These are phyloP conservation scores for Rhododendron ferrugineum DNA, from an alignment of 148 eudicot genomes.

Conservation along the genomic window DNA sequence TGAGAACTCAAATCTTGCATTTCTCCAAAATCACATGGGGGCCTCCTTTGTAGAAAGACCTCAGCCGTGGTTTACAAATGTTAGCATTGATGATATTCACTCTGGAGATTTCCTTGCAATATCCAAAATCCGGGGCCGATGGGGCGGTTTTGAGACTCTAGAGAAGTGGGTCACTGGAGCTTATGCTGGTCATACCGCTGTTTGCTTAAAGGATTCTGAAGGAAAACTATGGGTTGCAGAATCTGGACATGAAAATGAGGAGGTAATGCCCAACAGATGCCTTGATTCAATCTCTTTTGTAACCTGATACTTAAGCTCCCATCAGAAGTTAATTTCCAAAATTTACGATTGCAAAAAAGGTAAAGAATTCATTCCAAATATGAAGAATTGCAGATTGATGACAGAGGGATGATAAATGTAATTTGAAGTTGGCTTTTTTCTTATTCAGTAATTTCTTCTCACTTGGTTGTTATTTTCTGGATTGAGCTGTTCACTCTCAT, in stretches of 20 bases:
- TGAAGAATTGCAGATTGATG: neutral
- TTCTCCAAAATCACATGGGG: slow-evolving; percentile 85
- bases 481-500: neutral
- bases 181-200: slow-evolving; percentile 94
- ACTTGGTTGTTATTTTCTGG: neutral
- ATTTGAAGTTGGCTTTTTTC: neutral
- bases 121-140: slow-evolving; percentile 89
- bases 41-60: slow-evolving; percentile 79
- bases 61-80: slow-evolving; percentile 81
- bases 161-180: slow-evolving; percentile 98
- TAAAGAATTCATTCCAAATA: neutral
- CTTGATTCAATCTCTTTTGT: neutral
- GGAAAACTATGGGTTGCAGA: slow-evolving; percentile 98
- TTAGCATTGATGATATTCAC: slow-evolving; percentile 67
- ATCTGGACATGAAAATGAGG: slow-evolving; percentile 90
- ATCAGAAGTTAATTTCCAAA: neutral
- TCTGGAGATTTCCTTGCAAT: slow-evolving; percentile 94
- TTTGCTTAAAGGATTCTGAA: slow-evolving; percentile 82
- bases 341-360: neutral
- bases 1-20: slow-evolving; percentile 73
- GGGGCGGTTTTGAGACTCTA: slow-evolving; percentile 97
- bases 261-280: slow-evolving; percentile 37
- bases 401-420: neutral
- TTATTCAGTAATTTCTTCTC: neutral
- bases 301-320: neutral